Conservation (phyloP, 2,329 filamentous ascomycete species). For the Alternaria conjuncta region DNA sequence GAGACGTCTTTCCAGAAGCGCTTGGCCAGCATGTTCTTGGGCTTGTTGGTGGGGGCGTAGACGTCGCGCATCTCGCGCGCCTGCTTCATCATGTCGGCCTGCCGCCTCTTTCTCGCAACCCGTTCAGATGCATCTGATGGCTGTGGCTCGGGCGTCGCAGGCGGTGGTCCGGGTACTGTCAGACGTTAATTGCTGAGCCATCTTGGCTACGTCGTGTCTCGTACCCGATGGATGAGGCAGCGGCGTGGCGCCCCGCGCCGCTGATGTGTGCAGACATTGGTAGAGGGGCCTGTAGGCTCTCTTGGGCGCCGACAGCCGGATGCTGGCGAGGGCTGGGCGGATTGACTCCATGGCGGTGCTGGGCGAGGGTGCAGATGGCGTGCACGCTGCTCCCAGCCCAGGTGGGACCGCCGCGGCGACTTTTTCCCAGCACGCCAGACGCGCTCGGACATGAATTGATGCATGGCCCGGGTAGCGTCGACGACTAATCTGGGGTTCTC, state of each 20-base stretch:
- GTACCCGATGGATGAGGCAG: constrained; percentile 59
- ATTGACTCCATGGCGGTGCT: constrained; percentile 35
- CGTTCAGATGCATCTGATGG: constrained; percentile 57
- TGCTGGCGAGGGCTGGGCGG: constrained; percentile 33
- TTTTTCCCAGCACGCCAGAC: neutral
- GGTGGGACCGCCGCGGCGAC: constrained; percentile 5
- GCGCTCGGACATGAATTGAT: neutral
- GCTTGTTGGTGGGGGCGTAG: constrained; percentile 47
- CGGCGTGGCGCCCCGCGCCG: constrained; percentile 58
- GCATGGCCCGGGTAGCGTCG: neutral
- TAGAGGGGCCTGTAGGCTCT: constrained; percentile 29
- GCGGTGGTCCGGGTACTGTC: constrained; percentile 63
- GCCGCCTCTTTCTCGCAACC: constrained; percentile 57
- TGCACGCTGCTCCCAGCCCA: neutral
- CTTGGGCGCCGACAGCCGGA: constrained; percentile 24
- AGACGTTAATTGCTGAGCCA: constrained; percentile 1
- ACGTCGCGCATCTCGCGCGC: constrained; percentile 53
- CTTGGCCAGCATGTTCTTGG: constrained; percentile 63
- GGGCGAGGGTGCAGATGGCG: neutral
- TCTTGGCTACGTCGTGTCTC: neutral
- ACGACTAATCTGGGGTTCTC: constrained; percentile 16
- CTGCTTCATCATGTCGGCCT: constrained; percentile 57
- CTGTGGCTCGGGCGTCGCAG: constrained; percentile 60
- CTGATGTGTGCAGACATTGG: constrained; percentile 53
- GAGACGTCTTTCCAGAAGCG: constrained; percentile 89